A percentile compares a stretch with the other conserved stretches of the same genome.
Evolutionary conservation across 192 early-diverging fungal species (phyloP).

Genomic region (Coemansia sp.): DNA sequence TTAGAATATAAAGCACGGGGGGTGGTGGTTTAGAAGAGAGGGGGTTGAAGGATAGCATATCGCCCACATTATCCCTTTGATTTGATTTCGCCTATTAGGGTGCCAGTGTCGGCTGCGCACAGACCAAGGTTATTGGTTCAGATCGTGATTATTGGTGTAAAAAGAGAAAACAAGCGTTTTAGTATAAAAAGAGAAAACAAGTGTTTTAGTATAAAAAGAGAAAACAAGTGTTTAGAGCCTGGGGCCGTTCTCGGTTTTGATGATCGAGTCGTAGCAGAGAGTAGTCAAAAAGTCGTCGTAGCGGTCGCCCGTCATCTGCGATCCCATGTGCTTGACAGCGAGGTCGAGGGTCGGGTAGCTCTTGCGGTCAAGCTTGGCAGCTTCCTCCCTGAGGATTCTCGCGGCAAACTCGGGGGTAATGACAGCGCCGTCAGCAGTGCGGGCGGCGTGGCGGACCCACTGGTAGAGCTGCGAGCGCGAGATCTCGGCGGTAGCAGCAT

Average conservation of each 20-base stretch:
- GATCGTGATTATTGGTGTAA: neutral
- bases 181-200: too few relatives aligned
- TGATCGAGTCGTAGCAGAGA: slow-evolving; percentile 88
- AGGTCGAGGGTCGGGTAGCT: slow-evolving; percentile 47
- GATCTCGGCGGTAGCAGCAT: slow-evolving; percentile 97
- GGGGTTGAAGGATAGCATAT: too few relatives aligned
- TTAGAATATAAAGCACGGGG: too few relatives aligned
- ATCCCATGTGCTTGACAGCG: slow-evolving; percentile 62
- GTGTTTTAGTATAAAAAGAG: neutral
- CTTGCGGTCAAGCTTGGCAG: slow-evolving; percentile 64
- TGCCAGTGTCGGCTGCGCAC: neutral
- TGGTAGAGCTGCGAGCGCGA: slow-evolving; percentile 96
- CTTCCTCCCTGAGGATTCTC: slow-evolving; percentile 87
- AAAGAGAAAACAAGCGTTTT: too few relatives aligned
- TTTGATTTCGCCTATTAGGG: neutral
- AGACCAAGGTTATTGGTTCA: neutral
- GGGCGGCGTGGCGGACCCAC: slow-evolving; percentile 87
- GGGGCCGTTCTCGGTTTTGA: slow-evolving; percentile 41
- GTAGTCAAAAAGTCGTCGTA: slow-evolving; percentile 95
- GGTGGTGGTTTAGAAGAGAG: neutral
- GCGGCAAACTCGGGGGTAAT: slow-evolving; percentile 77
- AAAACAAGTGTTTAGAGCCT: slow-evolving; percentile 26
- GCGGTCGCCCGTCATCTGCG: slow-evolving; percentile 75
- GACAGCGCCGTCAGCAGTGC: slow-evolving; percentile 75
- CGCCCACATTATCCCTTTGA: neutral